Evolutionary conservation across 2,329 filamentous ascomycete species (phyloP).

Genomic region (Ophidiomyces ophidiicola): DNA sequence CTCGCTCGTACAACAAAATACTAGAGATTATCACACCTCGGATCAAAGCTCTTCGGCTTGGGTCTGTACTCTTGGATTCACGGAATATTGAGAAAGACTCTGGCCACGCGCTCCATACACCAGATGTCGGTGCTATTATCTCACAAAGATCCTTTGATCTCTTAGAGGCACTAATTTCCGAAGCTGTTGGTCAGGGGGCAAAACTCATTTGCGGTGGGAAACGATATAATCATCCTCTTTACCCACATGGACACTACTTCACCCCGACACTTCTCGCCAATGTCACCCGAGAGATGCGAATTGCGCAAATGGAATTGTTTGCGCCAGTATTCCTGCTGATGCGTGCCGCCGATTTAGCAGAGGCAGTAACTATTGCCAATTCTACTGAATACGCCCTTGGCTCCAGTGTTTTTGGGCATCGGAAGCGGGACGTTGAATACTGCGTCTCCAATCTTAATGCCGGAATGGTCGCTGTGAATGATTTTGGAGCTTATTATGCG

Average conservation of each 20-base stretch:
- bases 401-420: constrained; percentile 70
- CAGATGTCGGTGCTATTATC: constrained; percentile 81
- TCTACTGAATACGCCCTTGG: constrained; percentile 75
- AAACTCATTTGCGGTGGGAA: constrained; percentile 69
- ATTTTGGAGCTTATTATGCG: constrained; percentile 87
- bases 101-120: constrained; percentile 20
- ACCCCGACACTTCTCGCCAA: constrained; percentile 79
- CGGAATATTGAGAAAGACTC: constrained; percentile 15
- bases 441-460: constrained; percentile 60
- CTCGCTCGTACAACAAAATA: constrained; percentile 62
- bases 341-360: constrained; percentile 51
- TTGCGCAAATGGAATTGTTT: constrained; percentile 86
- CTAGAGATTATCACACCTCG: constrained; percentile 58
- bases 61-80: constrained; percentile 50
- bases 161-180: constrained; percentile 62
- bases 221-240: constrained; percentile 56
- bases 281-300: constrained; percentile 71
- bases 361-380: constrained; percentile 70
- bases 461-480: constrained; percentile 90
- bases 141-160: constrained; percentile 62
- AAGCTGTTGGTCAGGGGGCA: constrained; percentile 69
- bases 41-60: constrained; percentile 62
- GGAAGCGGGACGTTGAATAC: constrained; percentile 48
- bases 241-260: constrained; percentile 82
- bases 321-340: constrained; percentile 82